A percentile compares a stretch with the other conserved stretches of the same genome.
These are phyloP conservation scores for Dendrothele bispora DNA, from an alignment of 768 basidiomycete genomes.

Conservation along the genomic window DNA sequence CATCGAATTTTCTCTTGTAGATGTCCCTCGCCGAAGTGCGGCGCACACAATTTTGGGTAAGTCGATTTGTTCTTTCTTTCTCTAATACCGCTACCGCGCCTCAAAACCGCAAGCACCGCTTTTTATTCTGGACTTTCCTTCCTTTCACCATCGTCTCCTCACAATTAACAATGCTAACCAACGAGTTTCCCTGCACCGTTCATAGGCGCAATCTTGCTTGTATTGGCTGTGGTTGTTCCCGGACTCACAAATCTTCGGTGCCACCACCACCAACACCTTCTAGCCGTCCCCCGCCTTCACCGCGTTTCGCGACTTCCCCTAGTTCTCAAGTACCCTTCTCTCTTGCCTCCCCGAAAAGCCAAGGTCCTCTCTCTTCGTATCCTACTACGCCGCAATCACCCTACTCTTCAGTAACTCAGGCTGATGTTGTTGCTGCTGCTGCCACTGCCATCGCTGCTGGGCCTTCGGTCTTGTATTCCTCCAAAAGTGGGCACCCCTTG, in stretches of 20 bases:
- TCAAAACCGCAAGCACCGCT: slow-evolving; percentile 7
- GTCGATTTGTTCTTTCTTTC: slow-evolving; percentile 28
- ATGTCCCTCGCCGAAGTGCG: slow-evolving; percentile 67
- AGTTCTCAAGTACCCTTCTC: slow-evolving; percentile 3
- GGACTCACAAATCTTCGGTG: too few relatives aligned
- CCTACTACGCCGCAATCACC: slow-evolving; percentile 12
- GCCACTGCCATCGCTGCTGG: too few relatives aligned
- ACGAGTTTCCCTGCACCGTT: slow-evolving; percentile 49
- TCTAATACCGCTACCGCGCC: slow-evolving; percentile 6
- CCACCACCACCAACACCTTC: slow-evolving; percentile 26
- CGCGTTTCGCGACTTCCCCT: slow-evolving; percentile 30
- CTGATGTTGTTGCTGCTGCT: too few relatives aligned
- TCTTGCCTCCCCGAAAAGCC: slow-evolving; percentile 5
- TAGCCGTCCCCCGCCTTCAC: slow-evolving; percentile 28
- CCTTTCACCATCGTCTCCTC: slow-evolving; percentile 12
- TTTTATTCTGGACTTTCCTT: slow-evolving; percentile 9
- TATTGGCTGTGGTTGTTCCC: slow-evolving; percentile 74
- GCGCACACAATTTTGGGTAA: slow-evolving; percentile 85
- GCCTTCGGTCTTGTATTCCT: background rate
- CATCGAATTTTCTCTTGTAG: slow-evolving; percentile 30
- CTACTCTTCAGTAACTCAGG: too few relatives aligned
- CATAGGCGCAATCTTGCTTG: slow-evolving; percentile 75
- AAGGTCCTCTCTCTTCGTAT: too few relatives aligned
- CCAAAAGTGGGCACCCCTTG: slow-evolving; percentile 54
- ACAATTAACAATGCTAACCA: slow-evolving; percentile 38